Base-by-base conservation (phyloP, 768 basidiomycete species). In the Trichaptum fuscoviolaceum region DNA sequence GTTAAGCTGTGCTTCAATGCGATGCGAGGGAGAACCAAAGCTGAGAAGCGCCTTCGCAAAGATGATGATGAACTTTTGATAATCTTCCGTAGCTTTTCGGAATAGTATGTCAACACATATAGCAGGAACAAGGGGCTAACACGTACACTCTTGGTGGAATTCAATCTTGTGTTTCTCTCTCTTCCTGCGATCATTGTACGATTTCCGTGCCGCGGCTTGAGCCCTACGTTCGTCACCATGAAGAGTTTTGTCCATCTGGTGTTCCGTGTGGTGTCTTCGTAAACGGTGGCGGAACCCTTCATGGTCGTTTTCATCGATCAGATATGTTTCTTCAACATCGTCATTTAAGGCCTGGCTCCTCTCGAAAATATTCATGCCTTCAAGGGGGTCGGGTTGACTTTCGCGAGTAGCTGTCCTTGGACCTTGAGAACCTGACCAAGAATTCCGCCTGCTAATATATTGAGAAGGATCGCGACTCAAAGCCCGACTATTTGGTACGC, bases 1-100 rank as follows among this genome's bases (percentile, higher is more conserved):
- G 67, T 83, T 82, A 57, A 98, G 84, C 74, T 96, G 95, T 0
- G 92, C 88, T 77, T 96, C 94, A 69, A 96, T 90, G 23, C 96
- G 85, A 75, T 97, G 96, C 24, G 93, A 94, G 1, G 95, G 95
- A n/a, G 95, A 92, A 23, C 95, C 95, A 74, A 92, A 96, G n/a
- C 88, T 83, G 74, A 98, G 85, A 66, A 98, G 83, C 12, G 92
- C 92, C 74, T 93, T 91, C 1, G 93, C 92, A 26, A 97, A 84
- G 73, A 89, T 89, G 71, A 96, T 79, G 63, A 97, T 82, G 78
- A 97, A 97, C 64, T 89, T 87, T 63, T 80, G 70, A n/a, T 73
- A 63, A 52, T 67, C 68, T n/a, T 61, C 59, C 59, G 12, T 61
- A 25, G 59, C 59, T 61, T 7, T 18, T 12, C 15, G 15, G 42